phyloP scores from a whole-genome alignment of 768 basidiomycete species.

The Rhodotorula toruloides region DNA sequence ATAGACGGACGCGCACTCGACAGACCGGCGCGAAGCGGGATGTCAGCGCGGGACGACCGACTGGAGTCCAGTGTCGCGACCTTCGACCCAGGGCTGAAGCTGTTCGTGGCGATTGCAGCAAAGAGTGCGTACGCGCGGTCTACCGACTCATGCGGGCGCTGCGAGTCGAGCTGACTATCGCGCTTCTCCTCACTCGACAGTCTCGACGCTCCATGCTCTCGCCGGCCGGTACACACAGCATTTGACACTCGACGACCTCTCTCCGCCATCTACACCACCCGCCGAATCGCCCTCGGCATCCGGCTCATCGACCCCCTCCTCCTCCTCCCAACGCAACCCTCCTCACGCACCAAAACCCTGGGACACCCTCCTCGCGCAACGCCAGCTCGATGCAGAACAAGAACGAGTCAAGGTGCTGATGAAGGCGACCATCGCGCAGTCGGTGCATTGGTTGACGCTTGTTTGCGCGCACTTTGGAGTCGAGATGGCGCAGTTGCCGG shows the following conservation, averaged over 20 bases:
- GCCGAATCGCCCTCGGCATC: background rate
- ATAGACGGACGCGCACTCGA: background rate
- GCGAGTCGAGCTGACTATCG: background rate
- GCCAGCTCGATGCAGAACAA: slow-evolving; percentile 28
- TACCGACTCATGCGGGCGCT: background rate
- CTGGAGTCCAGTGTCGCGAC: slow-evolving; percentile 13
- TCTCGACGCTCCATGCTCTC: slow-evolving; percentile 21
- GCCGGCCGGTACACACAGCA: slow-evolving; percentile 23
- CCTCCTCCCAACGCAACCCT: background rate
- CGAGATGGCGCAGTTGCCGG: slow-evolving; percentile 22
- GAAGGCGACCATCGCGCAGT: background rate
- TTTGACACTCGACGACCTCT: slow-evolving; percentile 14
- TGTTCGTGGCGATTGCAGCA: slow-evolving; percentile 17
- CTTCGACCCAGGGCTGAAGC: slow-evolving; percentile 12
- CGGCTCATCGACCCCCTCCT: background rate
- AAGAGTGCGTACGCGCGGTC: slow-evolving; percentile 3
- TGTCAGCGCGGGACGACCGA: background rate
- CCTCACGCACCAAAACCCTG: background rate
- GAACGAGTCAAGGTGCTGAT: slow-evolving; percentile 5
- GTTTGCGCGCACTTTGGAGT: slow-evolving; percentile 27
- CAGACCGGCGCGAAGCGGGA: background rate
- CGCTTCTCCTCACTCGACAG: background rate
- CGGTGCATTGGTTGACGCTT: slow-evolving; percentile 20
- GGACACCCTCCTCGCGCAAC: slow-evolving; percentile 4
- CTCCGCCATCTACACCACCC: background rate